Evolutionary conservation across 768 basidiomycete genomes (phyloP), one percentile per base, ranked within the genome.

Genomic region (Lactarius hengduanensis): DNA sequence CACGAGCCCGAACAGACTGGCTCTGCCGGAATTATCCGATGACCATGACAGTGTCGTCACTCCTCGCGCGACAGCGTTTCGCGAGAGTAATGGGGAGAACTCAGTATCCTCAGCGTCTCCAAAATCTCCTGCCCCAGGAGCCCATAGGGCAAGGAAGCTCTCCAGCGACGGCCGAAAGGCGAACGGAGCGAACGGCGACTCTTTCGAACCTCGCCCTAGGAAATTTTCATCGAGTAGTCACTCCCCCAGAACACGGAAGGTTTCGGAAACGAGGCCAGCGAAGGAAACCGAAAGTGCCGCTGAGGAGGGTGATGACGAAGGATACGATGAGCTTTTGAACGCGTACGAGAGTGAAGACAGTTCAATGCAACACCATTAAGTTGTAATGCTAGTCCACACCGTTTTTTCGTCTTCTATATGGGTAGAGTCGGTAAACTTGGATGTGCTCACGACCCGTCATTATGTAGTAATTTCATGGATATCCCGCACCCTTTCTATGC

Each of bases 321-420:
- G 88, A 4, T 91, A 91, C 62, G 89, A 88, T 70, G 91, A 91
- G 15, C 73, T 92, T 62, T 75, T 92, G 66, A 91, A 88, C 73
- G 90, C 90, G 22, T 92, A 92, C 71, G 90, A 92, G 77, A 91
- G 90, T 72, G 90, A 91, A 72, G 88, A 86, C 61, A 80, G 79
- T 36, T 73, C 74, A 41, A 73, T 57, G n/a, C 71, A 53, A 26
- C 50, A 74, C 59, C 50, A 56, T 11, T 67, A 64, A 57, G 16
- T 20, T 43, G 57, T 43, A 26, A 26, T 34, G n/a, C 58, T 22
- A 1, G 32, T 40, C 28, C 28, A 45, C 16, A 15, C 15, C 15
- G 15, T 18, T 28, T 59, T 60, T 32, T 41, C 53, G 47, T 50
- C n/a, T 45, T 43, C 64, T 65, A 34, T 36, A 43, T 28, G 36